phyloP scores from a whole-genome alignment of 768 basidiomycete species.

The Rhizopogon vulgaris region DNA sequence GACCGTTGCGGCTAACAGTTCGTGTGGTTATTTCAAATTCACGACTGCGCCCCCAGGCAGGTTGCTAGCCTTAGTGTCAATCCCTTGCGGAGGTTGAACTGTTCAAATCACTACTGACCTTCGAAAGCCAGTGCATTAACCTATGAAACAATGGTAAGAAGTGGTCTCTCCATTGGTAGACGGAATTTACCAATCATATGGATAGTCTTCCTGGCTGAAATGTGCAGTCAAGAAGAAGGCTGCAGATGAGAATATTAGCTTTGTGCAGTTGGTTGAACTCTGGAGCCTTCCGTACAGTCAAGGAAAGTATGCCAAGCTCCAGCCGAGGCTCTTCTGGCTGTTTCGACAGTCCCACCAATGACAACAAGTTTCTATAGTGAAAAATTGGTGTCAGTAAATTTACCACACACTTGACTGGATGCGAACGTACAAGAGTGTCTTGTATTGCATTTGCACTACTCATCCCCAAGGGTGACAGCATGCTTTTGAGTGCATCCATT shows the following conservation, averaged over 20 bases:
- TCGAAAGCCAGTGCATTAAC: slow-evolving; percentile 87
- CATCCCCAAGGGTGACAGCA: slow-evolving; percentile 67
- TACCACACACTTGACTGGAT: not conserved
- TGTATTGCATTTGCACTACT: slow-evolving; percentile 59
- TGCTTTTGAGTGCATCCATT: slow-evolving; percentile 69
- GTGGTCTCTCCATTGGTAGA: not conserved
- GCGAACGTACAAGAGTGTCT: slow-evolving; percentile 61
- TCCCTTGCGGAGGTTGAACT: slow-evolving; percentile 1
- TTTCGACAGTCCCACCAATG: slow-evolving; percentile 85
- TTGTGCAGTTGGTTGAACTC: not conserved
- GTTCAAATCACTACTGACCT: slow-evolving; percentile 37
- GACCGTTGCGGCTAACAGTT: slow-evolving; percentile 54
- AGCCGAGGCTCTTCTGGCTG: slow-evolving; percentile 71
- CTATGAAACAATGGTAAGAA: slow-evolving; percentile 29
- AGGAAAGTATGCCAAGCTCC: slow-evolving; percentile 89
- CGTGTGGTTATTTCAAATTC: slow-evolving; percentile 90
- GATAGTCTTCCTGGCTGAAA: slow-evolving; percentile 83
- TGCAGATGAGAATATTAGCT: slow-evolving; percentile 21
- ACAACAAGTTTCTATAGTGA: slow-evolving; percentile 73
- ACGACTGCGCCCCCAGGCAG: slow-evolving; percentile 81
- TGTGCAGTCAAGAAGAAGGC: slow-evolving; percentile 89
- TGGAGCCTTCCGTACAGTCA: slow-evolving; percentile 47
- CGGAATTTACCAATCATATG: slow-evolving; percentile 67
- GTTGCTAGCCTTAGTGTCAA: slow-evolving; percentile 53
- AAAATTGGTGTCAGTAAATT: slow-evolving; percentile 2